Evolutionary conservation across 2,329 filamentous ascomycete genomes (phyloP), one percentile per base, ranked within the genome.

Genomic region (Paecilomyces sp.): DNA sequence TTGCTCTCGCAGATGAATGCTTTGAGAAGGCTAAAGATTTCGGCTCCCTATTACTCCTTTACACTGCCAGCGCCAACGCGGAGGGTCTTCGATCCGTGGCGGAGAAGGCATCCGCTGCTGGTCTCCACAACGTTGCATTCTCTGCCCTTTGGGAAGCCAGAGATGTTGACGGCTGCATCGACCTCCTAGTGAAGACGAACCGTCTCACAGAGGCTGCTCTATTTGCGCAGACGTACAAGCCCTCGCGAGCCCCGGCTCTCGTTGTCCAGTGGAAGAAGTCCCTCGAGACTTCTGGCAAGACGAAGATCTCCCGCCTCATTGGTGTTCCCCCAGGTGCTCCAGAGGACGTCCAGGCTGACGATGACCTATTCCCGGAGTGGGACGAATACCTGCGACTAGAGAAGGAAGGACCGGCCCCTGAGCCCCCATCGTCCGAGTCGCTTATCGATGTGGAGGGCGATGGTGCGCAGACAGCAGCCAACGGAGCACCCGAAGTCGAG

Each of bases 311-410:
- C 11, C 89, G 93, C 77, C 81, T 92, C 56, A 84, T 99, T 58
- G 93, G 90, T 62, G 83, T 91, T 0, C 94, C 94, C 0, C 89
- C 86, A 0, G 88, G 90, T 66, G 90, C 92, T 61, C 77, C 76
- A 2, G 81, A 83, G 61, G 62, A 68, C 36, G 60, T 64, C n/a
- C 63, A 66, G 13, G 79, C 80, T 6, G 83, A 86, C 62, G 89
- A 89, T 50, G 92, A 96, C 2, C 83, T 99, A 66, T 99, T 99
- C 78, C 93, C 93, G 0, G 91, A 97, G 70, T 99, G 94, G 94
- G 90, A 96, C 3, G 89, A 94, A 75, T 97, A 91, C 80, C 72
- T 97, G 67, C 83, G 84, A 70, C 73, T 96, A 63, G 94, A 97
- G 79, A 84, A 83, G 61, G 87, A 92, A 67, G 89, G 89, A 2